Percentiles rank a stretch among this genome's conserved stretches.
Conservation (phyloP, 371 early-diverging fungal genomes). For the Entomophthora muscae region DNA sequence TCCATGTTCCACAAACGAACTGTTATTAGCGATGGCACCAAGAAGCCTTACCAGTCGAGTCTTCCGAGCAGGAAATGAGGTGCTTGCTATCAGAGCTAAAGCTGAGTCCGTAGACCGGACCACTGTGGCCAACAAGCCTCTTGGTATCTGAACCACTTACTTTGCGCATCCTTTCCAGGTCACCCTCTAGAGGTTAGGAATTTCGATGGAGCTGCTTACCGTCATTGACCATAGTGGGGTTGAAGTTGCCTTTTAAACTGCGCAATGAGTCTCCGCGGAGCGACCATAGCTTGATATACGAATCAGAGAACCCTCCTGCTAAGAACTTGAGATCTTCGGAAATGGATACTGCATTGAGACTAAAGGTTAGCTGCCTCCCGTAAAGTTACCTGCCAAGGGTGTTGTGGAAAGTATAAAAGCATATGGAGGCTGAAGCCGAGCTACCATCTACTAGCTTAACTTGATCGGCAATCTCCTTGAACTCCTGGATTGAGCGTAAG, state of each 20-base stretch:
- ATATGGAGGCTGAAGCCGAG: conserved; percentile 53
- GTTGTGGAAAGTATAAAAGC: conserved; percentile 96
- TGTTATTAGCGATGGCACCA: conserved; percentile 10
- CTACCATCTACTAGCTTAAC: conserved; percentile 44
- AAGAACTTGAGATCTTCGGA: conserved; percentile 59
- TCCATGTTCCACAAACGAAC: conserved; percentile 93
- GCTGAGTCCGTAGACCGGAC: conserved; percentile 85
- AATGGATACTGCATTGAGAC: conserved; percentile 52
- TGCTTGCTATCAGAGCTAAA: conserved; percentile 82
- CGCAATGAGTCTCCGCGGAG: conserved; percentile 47
- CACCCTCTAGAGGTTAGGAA: conserved; percentile 16
- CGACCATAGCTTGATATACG: conserved; percentile 75
- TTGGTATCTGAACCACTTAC: conserved; percentile 29
- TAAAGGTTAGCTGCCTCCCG: conserved; percentile 12
- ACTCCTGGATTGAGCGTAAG: conserved; percentile 44
- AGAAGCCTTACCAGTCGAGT: conserved; percentile 59
- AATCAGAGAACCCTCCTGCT: conserved; percentile 80
- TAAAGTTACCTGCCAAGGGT: conserved; percentile 52
- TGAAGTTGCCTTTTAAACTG: conserved; percentile 30
- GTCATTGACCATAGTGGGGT: conserved; percentile 29
- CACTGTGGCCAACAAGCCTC: conserved; percentile 87
- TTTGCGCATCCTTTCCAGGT: conserved; percentile 30
- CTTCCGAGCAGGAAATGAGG: conserved; percentile 88
- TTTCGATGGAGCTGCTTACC: conserved; percentile 16
- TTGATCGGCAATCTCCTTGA: conserved; percentile 73